Evolutionary conservation across 768 basidiomycete genomes (phyloP), one percentile per base, ranked within the genome.

Genomic region (Trametes maxima): DNA sequence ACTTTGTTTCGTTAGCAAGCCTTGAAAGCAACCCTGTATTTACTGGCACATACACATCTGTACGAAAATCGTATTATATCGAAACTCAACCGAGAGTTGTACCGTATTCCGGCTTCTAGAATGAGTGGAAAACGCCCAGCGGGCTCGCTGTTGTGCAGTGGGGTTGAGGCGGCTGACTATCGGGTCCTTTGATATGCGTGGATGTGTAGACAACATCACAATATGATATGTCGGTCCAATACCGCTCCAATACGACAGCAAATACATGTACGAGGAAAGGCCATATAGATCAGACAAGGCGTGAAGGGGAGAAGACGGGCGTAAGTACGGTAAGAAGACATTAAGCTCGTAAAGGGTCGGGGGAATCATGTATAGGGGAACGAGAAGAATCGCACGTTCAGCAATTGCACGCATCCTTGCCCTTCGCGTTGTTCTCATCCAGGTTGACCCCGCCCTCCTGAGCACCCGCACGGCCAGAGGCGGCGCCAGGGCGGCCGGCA

Each of bases 351-450:
- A 17, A 59, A 47, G 28, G 52, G 56, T 44, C 21, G 57, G 57
- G 53, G 57, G 62, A 54, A 54, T 50, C 57, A 21, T 53, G 42
- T 50, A 35, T 33, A 3, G 13, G 24, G 33, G 33, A 39, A 40
- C 40, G 22, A 24, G 17, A 48, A 14, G 43, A 3, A 54, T 42
- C 14, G 56, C 62, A 65, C 14, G 58, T 69, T 86, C 77, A 94
- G 76, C 92, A 94, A 75, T 87, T 92, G 79, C 92, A 94, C 40
- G 84, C 88, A 62, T 90, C 87, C 76, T 86, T 90, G 65, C 80
- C 78, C 76, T 88, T 91, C 22, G 79, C 67, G 57, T 81, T 76
- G 69, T 83, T 85, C 74, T 86, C 86, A 51, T 89, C 85, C 62
- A 94, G 79, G 69, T 85, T 90, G 48, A 94, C 89, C 45, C 77